phyloP scores from a whole-genome alignment of 1,139 yeast species.

The Yamadazyma aaseri region DNA sequence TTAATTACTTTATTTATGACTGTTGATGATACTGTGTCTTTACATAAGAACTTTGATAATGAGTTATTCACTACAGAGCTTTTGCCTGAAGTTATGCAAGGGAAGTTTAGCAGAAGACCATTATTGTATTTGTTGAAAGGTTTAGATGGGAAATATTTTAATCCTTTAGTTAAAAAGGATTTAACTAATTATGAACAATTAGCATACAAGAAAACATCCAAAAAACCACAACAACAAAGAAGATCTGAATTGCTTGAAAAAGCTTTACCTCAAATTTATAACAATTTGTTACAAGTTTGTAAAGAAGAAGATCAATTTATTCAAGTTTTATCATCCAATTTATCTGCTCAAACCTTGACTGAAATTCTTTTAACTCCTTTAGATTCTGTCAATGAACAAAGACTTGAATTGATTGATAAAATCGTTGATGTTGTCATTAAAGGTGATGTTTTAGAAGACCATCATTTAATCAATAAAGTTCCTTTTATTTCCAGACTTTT shows the following conservation, averaged over 20 bases:
- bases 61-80: constrained; percentile 56
- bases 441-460: constrained; percentile 71
- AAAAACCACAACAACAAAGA: constrained; percentile 80
- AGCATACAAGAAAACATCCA: constrained; percentile 70
- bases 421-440: constrained; percentile 55
- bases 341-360: constrained; percentile 80
- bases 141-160: constrained; percentile 77
- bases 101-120: constrained; percentile 87
- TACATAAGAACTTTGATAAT: constrained; percentile 66
- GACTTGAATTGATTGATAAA: constrained; percentile 53
- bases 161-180: constrained; percentile 64
- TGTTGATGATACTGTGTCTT: constrained; percentile 89
- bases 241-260: constrained; percentile 64
- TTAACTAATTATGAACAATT: constrained; percentile 59
- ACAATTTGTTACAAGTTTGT: constrained; percentile 48
- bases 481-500: constrained; percentile 78
- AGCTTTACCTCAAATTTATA: constrained; percentile 66
- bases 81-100: constrained; percentile 58
- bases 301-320: constrained; percentile 24
- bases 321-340: constrained; percentile 57
- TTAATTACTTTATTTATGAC: constrained; percentile 77
- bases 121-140: constrained; percentile 79
- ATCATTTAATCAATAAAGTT: constrained; percentile 61
- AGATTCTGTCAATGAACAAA: constrained; percentile 46
- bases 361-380: constrained; percentile 60